A percentile compares a stretch with the other conserved stretches of the same genome.
These are phyloP conservation scores for Chlorencoelia australis DNA, from an alignment of 2,329 filamentous ascomycete genomes.

Conservation along the genomic window DNA sequence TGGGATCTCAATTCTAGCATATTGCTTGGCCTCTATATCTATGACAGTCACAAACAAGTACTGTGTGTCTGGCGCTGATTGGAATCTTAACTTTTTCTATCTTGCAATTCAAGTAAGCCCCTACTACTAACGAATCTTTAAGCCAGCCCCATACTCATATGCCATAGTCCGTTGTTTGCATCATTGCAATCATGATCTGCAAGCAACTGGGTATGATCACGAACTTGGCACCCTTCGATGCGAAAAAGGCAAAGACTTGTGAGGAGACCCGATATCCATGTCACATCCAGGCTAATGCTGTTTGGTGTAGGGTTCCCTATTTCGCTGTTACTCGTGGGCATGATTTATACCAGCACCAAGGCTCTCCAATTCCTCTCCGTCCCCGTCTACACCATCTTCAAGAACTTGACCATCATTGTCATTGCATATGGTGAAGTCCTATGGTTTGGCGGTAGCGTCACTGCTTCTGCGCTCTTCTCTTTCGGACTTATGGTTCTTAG, in stretches of 20 bases:
- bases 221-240: slow-evolving; percentile 71
- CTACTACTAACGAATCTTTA: not conserved
- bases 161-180: slow-evolving; percentile 75
- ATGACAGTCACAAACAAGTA: slow-evolving; percentile 99
- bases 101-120: slow-evolving; percentile 75
- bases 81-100: slow-evolving; percentile 96
- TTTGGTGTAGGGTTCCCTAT: slow-evolving; percentile 81
- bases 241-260: slow-evolving; percentile 89
- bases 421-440: slow-evolving; percentile 98
- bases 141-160: slow-evolving; percentile 8
- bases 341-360: slow-evolving; percentile 98
- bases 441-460: slow-evolving; percentile 94
- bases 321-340: slow-evolving; percentile 88
- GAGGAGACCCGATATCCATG: slow-evolving; percentile 27
- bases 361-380: slow-evolving; percentile 94
- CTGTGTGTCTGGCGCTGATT: slow-evolving; percentile 79
- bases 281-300: slow-evolving; percentile 1
- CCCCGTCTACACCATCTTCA: slow-evolving; percentile 99
- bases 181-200: slow-evolving; percentile 70
- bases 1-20: slow-evolving; percentile 70
- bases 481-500: slow-evolving; percentile 96
- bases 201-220: slow-evolving; percentile 76
- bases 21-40: slow-evolving; percentile 92
- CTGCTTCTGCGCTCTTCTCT: slow-evolving; percentile 76
- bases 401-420: slow-evolving; percentile 97